Conservation (phyloP, 2,329 filamentous ascomycete genomes). For the Talaromyces funiculosus region DNA sequence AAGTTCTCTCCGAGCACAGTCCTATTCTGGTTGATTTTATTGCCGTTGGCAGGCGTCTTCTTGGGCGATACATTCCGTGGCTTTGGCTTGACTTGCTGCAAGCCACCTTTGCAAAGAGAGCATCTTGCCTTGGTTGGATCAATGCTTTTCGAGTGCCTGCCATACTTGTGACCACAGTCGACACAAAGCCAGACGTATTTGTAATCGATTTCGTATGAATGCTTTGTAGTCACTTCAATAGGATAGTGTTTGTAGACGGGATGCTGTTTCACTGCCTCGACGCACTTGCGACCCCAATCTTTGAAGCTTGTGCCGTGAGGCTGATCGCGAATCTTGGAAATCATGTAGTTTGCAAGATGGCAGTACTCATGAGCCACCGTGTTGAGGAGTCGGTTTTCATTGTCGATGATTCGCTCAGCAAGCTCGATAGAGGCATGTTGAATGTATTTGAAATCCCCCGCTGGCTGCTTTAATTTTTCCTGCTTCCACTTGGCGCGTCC, state of each 20-base stretch:
- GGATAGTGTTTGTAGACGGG: slow-evolving; percentile 56
- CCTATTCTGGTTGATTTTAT: neutral
- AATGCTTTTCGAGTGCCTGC: slow-evolving; percentile 81
- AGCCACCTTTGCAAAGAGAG: slow-evolving; percentile 63
- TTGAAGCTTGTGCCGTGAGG: slow-evolving; percentile 86
- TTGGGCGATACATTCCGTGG: slow-evolving; percentile 38
- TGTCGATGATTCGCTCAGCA: slow-evolving; percentile 78
- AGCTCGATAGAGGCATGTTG: slow-evolving; percentile 78
- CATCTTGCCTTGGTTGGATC: slow-evolving; percentile 67
- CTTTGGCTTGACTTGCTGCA: slow-evolving; percentile 74
- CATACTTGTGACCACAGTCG: slow-evolving; percentile 65
- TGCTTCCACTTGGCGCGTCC: slow-evolving; percentile 65
- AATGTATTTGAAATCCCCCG: slow-evolving; percentile 18
- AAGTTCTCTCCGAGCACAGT: neutral
- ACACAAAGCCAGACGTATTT: slow-evolving; percentile 83
- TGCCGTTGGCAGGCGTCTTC: neutral
- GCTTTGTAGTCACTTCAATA: slow-evolving; percentile 79
- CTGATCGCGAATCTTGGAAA: slow-evolving; percentile 66
- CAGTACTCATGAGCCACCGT: slow-evolving; percentile 97
- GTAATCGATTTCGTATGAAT: slow-evolving; percentile 83
- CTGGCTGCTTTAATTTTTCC: slow-evolving; percentile 44
- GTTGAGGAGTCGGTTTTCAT: slow-evolving; percentile 72
- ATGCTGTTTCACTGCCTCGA: slow-evolving; percentile 29
- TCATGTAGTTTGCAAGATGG: slow-evolving; percentile 87
- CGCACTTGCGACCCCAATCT: slow-evolving; percentile 51